Evolutionary conservation across 345 rosid species (phyloP), one percentile per base, ranked within the genome.

Genomic region (Reutealis trisperma): DNA sequence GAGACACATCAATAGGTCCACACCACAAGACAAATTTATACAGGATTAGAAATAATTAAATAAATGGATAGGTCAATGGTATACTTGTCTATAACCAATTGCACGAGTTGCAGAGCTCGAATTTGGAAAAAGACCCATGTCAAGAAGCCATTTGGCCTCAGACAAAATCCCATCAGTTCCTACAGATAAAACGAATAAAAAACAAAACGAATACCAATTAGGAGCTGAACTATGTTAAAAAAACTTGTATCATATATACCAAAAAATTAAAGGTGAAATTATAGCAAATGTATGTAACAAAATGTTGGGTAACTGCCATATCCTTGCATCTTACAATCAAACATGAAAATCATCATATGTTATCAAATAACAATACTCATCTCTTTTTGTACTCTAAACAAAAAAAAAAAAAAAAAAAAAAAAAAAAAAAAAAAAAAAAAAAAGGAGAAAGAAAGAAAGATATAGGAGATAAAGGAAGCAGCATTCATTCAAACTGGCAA

Each of bases 81-180:
- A 59, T 83, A 93, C 97, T 85, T 92, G 99, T 88, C 90, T 89
- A 69, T 93, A 94, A 66, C 98, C 99, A 83, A 93, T 91, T 75
- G 99, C 98, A 77, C 98, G 89, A 78, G 97, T 94, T 77, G 99
- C 90, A 78, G 98, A 84, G 71, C 86, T 91, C 63, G 98, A 79
- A 85, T 89, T 89, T 75, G 98, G 99, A 76, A 85, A 92, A 79
- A 93, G 91, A 78, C 98, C 96, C 45, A 44, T 54, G 74, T 94
- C 93, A 70, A 94, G 96, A 80, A 93, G 99, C 93, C 93, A 87
- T 82, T 76, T 88, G 57, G 99, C 99, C 86, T 94, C 96, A 0
- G 90, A 71, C 84, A 94, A 86, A 78, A 94, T 78, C 52, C 99
- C 94, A 70, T 85, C 84, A 5, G 73, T 57, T 79, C 90, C 95